Evolutionary conservation across 2,329 filamentous ascomycete species (phyloP).

Genomic region (Bipolaris cookei): DNA sequence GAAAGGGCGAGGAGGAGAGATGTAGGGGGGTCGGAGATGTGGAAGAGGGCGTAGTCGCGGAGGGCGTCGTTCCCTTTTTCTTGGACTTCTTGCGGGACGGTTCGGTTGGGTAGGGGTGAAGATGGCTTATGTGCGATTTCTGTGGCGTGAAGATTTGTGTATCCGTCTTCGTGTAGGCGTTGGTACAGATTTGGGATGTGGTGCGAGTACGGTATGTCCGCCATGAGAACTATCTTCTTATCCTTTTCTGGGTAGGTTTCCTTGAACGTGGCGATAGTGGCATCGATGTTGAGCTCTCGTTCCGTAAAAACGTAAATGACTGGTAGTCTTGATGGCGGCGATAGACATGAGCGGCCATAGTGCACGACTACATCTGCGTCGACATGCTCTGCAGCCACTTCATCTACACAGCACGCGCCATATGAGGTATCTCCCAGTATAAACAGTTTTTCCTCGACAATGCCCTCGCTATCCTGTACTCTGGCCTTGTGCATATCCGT

Average conservation of each 20-base stretch:
- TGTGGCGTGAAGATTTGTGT: slow-evolving; percentile 71
- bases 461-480: slow-evolving; percentile 19
- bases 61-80: slow-evolving; percentile 57
- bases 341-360: slow-evolving; percentile 90
- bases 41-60: slow-evolving; percentile 76
- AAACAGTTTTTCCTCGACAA: slow-evolving; percentile 63
- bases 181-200: slow-evolving; percentile 69
- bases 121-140: slow-evolving; percentile 77
- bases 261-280: slow-evolving; percentile 67
- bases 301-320: slow-evolving; percentile 91
- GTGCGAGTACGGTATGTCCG: slow-evolving; percentile 84
- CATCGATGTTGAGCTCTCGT: slow-evolving; percentile 68
- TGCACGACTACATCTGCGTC: slow-evolving; percentile 91
- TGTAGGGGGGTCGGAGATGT: slow-evolving; percentile 80
- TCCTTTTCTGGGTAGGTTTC: slow-evolving; percentile 69
- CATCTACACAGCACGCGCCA: slow-evolving; percentile 95
- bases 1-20: slow-evolving; percentile 86
- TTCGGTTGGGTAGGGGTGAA: slow-evolving; percentile 83
- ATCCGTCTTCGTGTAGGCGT: slow-evolving; percentile 67
- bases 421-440: slow-evolving; percentile 96
- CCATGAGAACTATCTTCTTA: slow-evolving; percentile 77
- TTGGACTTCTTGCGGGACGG: slow-evolving; percentile 61
- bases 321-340: slow-evolving; percentile 83
- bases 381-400: slow-evolving; percentile 93
- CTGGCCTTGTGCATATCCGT: slow-evolving; percentile 21